Base-by-base conservation (phyloP, 495 filamentous ascomycete genomes). In the Hyaloscypha variabilis region DNA sequence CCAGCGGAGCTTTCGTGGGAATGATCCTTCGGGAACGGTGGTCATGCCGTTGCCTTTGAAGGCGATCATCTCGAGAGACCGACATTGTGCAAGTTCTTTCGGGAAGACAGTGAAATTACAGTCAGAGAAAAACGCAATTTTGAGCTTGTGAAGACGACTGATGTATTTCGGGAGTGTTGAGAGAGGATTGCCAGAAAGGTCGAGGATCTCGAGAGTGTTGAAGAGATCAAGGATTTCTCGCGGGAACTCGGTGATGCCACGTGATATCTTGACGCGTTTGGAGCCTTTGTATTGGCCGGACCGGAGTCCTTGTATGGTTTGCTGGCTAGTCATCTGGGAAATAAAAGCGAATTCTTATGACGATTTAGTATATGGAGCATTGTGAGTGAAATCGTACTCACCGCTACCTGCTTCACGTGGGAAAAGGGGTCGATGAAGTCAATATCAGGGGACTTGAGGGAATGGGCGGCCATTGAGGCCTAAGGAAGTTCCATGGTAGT, bases 91-190 rank as follows among this genome's bases (percentile, higher is more conserved):
- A 26, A 81, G 62, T 57, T 74, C 73, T n/a, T 57, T 64, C 1
- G 80, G 79, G 36, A 82, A 83, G 46, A 73, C 66, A 3, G 68
- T 59, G 66, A 82, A 83, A 39, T 72, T 76, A 74, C 80, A 81
- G 63, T 78, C 64, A 24, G 78, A 79, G 39, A 83, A 76, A 58
- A 80, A 76, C 6, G 73, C 73, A 52, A 77, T 73, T 72, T 78
- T 79, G 46, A 83, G 76, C 30, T 78, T 76, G 54, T 77, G 74
- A 1, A 82, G 62, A 23, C 73, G 65, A 23, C 61, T 42, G 63
- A 83, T 71, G 46, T 77, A 70, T 14, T 74, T 39, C 0, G 79
- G 79, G 17, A 82, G 71, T 1, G 67, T 67, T 2, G 75, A 81
- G 1, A 81, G 70, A 1, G 67, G 63, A 3, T 78, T 82, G 3